These are phyloP conservation scores for Candida xiaguanensis DNA, from an alignment of 805 yeast genomes.

Conservation along the genomic window DNA sequence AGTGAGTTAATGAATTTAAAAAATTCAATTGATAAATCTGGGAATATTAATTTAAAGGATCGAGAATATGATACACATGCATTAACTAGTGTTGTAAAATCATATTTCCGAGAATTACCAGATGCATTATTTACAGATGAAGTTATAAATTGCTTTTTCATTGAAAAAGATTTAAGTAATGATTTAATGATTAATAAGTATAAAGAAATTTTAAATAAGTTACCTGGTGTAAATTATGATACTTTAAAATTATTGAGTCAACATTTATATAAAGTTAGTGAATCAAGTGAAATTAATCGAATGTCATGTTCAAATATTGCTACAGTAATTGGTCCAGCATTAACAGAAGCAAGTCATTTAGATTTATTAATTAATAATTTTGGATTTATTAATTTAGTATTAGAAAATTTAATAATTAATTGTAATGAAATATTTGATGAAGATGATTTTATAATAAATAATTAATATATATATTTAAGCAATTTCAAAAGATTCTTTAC, in stretches of 20 bases:
- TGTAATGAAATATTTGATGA: constrained; percentile 18
- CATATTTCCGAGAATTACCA: constrained; percentile 80
- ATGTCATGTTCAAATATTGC: constrained; percentile 91
- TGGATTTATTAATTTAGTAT: constrained; percentile 51
- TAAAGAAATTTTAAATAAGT: constrained; percentile 28
- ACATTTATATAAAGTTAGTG: constrained; percentile 69
- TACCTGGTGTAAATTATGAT: constrained; percentile 67
- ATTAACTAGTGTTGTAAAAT: constrained; percentile 82
- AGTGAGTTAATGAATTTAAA: constrained; percentile 43
- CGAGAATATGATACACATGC: constrained; percentile 71
- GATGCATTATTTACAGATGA: constrained; percentile 73
- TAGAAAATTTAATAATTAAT: constrained; percentile 47
- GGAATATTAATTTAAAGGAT: constrained; percentile 49
- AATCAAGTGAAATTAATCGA: constrained; percentile 63
- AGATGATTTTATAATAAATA: not conserved
- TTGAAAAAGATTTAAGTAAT: constrained; percentile 16
- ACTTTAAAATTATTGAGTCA: constrained; percentile 62
- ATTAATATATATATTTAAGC: constrained; percentile 7
- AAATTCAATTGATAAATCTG: constrained; percentile 42
- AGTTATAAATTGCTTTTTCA: constrained; percentile 56
- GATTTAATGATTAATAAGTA: constrained; percentile 14
- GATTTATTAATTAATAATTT: constrained; percentile 45
- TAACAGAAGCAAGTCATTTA: constrained; percentile 52
- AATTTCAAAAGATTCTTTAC: constrained; percentile 18
- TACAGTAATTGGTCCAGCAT: constrained; percentile 74